Percentiles rank a stretch among this genome's conserved stretches.
Evolutionary conservation across 164 flowering plant genomes (phyloP).

Genomic region (Euptelea pleiosperma): DNA sequence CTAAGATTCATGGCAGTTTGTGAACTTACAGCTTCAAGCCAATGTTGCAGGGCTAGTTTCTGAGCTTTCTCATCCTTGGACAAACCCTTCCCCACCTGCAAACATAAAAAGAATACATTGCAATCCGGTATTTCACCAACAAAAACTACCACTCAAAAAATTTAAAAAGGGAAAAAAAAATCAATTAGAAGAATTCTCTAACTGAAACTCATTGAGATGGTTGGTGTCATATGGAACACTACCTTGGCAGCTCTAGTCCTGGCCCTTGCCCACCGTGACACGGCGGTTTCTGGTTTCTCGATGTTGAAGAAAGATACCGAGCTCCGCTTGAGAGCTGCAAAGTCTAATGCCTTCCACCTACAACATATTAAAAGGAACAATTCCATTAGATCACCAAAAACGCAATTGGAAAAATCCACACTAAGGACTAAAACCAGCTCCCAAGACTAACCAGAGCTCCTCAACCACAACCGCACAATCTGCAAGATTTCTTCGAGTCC

Average conservation of each 20-base stretch:
- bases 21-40: slow-evolving; percentile 63
- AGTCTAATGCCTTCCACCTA: slow-evolving; percentile 76
- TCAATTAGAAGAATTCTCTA: too few species aligned
- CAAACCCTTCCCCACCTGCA: slow-evolving; percentile 50
- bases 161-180: neutral
- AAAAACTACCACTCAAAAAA: too few species aligned
- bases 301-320: slow-evolving; percentile 48
- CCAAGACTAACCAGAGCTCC: slow-evolving; percentile 54
- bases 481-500: slow-evolving; percentile 70
- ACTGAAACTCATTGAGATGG: neutral
- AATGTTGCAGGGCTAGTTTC: slow-evolving; percentile 50
- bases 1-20: neutral
- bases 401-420: neutral
- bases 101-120: neutral
- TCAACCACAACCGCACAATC: slow-evolving; percentile 74
- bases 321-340: slow-evolving; percentile 45
- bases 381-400: too few species aligned
- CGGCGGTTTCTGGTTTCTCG: slow-evolving; percentile 48
- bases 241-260: slow-evolving; percentile 62
- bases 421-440: neutral
- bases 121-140: neutral
- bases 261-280: slow-evolving; percentile 58
- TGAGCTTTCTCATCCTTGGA: slow-evolving; percentile 55
- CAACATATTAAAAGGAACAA: slow-evolving; percentile 3
- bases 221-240: neutral